Base-by-base conservation (phyloP, 306 rosid genomes). In the Macrotyloma uniflorum region DNA sequence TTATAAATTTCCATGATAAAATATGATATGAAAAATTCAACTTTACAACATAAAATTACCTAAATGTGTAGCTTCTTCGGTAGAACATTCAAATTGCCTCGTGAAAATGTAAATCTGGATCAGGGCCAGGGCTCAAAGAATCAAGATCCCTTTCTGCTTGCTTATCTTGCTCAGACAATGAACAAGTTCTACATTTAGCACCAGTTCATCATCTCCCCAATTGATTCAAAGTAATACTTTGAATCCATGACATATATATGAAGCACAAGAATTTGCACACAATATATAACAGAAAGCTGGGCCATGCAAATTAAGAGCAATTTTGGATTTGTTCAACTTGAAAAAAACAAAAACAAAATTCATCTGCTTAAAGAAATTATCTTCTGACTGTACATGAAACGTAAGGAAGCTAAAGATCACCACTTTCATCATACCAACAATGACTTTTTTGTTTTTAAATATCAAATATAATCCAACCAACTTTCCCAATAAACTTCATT, bases 121-220 rank as follows among this genome's bases (percentile, higher is more conserved):
- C 97, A 28, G 98, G 98, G 75, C 98, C 98, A 62, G 98, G 98
- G 61, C 98, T 97, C 85, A 95, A 85, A 36, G 40, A 36, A 36
- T 36, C 10, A 36, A 36, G 53, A 95, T 95, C 61, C 98, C 98
- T 76, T 92, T 95, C 67, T 95, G 98, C 75, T 95, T 97, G 51
- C 96, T 95, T 24, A 95, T 95, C 87, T 88, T 92, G 47, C 97
- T 93, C 66, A 95, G 83, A 40, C 92, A 91, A 66, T 83, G 82
- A 67, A 86, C 82, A 28, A 82, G 91, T 32, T 68, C 83, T 35
- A 58, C 19, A 70, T 70, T 84, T 38, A 30, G 28, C 1, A 86
- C 75, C 53, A 84, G 80, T 76, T 92, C 98, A 22, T 95, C 98
- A 22, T 95, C 98, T 73, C 88, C 79, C 98, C 98, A 87, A 40